Evolutionary conservation across 1,284 basidiomycete genomes (phyloP).

Genomic region (Amylostereum chailletii): DNA sequence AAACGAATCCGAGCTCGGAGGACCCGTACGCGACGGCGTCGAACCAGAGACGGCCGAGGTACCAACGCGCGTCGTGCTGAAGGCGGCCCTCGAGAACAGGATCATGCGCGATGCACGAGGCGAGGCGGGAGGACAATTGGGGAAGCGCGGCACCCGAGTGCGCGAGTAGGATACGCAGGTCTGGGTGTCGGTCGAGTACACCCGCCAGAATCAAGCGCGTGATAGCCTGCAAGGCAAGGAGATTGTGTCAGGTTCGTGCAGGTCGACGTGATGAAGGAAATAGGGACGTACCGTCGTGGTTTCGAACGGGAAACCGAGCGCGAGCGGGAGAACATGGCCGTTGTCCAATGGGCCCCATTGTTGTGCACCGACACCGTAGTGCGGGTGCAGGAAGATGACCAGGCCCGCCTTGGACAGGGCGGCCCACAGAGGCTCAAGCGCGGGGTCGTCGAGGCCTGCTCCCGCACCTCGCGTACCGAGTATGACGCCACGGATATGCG

Average conservation of each 20-base stretch:
- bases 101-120: constrained; percentile 79
- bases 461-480: constrained; percentile 76
- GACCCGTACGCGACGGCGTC: constrained; percentile 81
- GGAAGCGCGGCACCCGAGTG: constrained; percentile 82
- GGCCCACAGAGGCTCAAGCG: constrained; percentile 70
- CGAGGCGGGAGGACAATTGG: constrained; percentile 71
- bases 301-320: constrained; percentile 83
- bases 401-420: constrained; percentile 60
- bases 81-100: constrained; percentile 67
- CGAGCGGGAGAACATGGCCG: constrained; percentile 79
- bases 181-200: constrained; percentile 69
- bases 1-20: constrained; percentile 74
- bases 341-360: constrained; percentile 71
- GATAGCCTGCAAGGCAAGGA: constrained; percentile 41
- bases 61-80: constrained; percentile 76
- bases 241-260: background rate
- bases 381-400: constrained; percentile 76
- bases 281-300: constrained; percentile 65
- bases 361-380: constrained; percentile 64
- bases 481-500: constrained; percentile 72
- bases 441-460: constrained; percentile 70
- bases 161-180: constrained; percentile 68
- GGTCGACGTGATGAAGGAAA: background rate
- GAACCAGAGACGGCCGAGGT: constrained; percentile 71
- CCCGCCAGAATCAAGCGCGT: constrained; percentile 77